These are phyloP conservation scores for Lactifluus piperatus DNA, from an alignment of 768 basidiomycete species.

Conservation along the genomic window DNA sequence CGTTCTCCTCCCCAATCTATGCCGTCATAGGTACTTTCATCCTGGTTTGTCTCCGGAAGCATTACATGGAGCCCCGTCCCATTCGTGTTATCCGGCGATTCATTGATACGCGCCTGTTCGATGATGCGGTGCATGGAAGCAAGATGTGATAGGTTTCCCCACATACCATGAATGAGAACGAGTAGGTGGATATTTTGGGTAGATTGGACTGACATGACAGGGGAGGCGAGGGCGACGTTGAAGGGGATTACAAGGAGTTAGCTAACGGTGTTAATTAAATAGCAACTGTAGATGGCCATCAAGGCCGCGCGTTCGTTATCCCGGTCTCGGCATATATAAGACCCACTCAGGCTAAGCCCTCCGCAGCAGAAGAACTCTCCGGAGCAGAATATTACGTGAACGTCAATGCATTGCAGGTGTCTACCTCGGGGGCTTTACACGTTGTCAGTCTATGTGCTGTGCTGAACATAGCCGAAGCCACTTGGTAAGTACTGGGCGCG, in stretches of 20 bases:
- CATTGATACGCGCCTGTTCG: conserved; percentile 32
- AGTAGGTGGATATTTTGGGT: conserved; percentile 12
- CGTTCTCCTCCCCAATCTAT: conserved; percentile 81
- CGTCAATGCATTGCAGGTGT: neutral
- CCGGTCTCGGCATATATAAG: neutral
- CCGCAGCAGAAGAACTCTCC: neutral
- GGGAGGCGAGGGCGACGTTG: neutral
- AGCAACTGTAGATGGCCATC: neutral
- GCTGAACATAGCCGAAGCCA: too few relatives aligned
- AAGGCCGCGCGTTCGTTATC: neutral
- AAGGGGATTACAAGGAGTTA: neutral
- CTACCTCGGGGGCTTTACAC: too few relatives aligned
- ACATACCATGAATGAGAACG: conserved; percentile 57
- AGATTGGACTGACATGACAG: neutral
- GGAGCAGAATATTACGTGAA: neutral
- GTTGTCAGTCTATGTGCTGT: too few relatives aligned
- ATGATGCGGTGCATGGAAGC: conserved; percentile 48
- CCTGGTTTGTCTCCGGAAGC: conserved; percentile 55
- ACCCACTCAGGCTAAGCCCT: too few relatives aligned
- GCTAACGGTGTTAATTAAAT: neutral
- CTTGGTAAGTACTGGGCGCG: too few relatives aligned
- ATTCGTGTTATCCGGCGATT: conserved; percentile 25
- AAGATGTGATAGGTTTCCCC: conserved; percentile 68
- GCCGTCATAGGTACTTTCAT: conserved; percentile 70
- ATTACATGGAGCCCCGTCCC: conserved; percentile 49